Base-by-base conservation (phyloP, 495 filamentous ascomycete genomes). In the Barbatosphaeria neglecta region DNA sequence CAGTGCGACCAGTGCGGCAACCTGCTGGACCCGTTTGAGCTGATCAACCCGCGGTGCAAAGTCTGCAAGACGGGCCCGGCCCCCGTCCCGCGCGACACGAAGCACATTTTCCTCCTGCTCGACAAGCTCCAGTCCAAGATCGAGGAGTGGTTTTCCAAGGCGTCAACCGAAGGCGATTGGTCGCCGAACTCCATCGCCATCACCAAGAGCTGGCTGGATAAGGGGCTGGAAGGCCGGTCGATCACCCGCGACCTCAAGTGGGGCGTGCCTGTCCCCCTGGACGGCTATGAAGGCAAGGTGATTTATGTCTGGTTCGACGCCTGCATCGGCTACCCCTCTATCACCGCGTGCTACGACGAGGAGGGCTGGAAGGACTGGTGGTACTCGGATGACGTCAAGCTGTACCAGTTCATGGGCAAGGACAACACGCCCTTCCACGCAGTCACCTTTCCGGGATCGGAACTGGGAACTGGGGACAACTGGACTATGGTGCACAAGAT, bases 301-400 rank as follows among this genome's bases (percentile, higher is more conserved):
- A 74, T 97, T 50, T 98, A 98, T 54, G 88, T 95, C 33, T 98
- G 92, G 92, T 98, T 98, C 55, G 92, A 98, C 63, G 92, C 92
- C 31, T 95, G 88, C 63, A 94, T 95, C 50, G 92, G 92, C 9
- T 98, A 98, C 59, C 80, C 86, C 5, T 95, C 88, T 0, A 98
- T 98, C 52, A 97, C 92, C 6, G 87, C 86, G 46, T 89, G 82
- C 52, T 96, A 92, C 62, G 31, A 35, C 31, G 96, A 89, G 5
- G 73, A 85, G 22, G 70, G 94, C 43, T 98, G 92, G 92, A 81
- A 95, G 69, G 70, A 82, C 46, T 98, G 92, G 92, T 98, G 92
- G 92, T 80, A 82, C 52, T 82, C 94, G 6, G 80, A 90, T 19
- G 71, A 94, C 33, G 90, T 96, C 27, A 77, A 83, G 57, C 78